Evolutionary conservation across 495 filamentous ascomycete genomes (phyloP).

Genomic region (Neurospora sp.): DNA sequence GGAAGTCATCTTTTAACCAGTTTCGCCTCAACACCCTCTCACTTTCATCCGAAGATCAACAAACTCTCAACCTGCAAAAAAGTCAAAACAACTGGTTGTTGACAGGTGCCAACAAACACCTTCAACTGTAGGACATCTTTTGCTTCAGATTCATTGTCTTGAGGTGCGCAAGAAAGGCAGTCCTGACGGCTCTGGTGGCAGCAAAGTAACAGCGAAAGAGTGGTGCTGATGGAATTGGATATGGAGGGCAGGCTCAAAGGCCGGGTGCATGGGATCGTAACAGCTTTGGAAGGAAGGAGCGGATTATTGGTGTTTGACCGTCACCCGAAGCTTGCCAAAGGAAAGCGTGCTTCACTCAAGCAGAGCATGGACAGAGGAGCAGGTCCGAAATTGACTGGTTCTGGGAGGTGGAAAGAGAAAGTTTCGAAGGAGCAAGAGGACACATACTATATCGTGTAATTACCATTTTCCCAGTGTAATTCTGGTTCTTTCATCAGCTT

Average conservation of each 20-base stretch:
- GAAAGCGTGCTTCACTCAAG: neutral
- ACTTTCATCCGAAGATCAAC: neutral
- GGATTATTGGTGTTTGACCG: neutral
- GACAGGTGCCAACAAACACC: neutral
- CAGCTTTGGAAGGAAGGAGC: neutral
- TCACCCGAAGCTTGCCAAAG: neutral
- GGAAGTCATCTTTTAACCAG: neutral
- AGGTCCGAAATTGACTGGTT: neutral
- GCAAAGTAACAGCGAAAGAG: neutral
- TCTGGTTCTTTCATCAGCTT: neutral
- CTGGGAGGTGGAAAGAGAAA: neutral
- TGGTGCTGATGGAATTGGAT: neutral
- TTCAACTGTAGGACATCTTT: neutral
- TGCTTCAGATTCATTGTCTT: neutral
- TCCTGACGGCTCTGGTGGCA: neutral
- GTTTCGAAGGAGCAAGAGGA: neutral
- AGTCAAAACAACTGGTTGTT: neutral
- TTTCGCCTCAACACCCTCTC: neutral
- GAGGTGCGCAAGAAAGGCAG: neutral
- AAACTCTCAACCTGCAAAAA: neutral
- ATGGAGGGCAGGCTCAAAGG: neutral
- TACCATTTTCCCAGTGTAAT: neutral
- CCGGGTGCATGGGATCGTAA: neutral
- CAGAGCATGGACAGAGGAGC: neutral
- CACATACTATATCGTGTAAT: neutral